Base-by-base conservation (phyloP, 805 yeast species). In the Kurtzmaniella cleridarum region DNA sequence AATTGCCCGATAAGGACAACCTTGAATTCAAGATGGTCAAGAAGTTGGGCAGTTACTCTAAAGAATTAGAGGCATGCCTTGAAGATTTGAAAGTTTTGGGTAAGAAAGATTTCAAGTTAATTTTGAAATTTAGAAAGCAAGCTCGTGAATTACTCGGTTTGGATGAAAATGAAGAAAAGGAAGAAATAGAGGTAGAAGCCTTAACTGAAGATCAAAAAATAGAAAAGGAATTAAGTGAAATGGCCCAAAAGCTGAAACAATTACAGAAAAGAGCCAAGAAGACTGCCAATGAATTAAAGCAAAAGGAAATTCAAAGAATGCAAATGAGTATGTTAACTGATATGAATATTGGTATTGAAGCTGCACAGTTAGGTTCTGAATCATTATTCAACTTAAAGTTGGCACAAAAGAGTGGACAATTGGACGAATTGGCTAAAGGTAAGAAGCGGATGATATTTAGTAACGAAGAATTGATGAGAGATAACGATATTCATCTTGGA, bases 241-340 rank as follows among this genome's bases (percentile, higher is more conserved):
- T 90, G 49, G 75, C 79, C 40, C 88, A 79, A 23, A 84, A 77
- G 49, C 88, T 84, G 47, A 74, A 78, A 49, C 73, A 80, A 47
- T 78, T 79, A 49, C 64, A 64, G 35, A 90, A 82, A 60, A 79
- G 97, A 55, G 95, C 84, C 49, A 86, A 81, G 61, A 81, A 96
- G 60, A 79, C 73, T 50, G 76, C 76, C 39, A 89, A 93, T 58
- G 96, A 90, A 62, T 48, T 62, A 45, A 88, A 87, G 54, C 96
- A 88, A 59, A 86, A 84, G 60, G 97, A 91, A 57, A 77, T 91
- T 35, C 71, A 75, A 35, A 78, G 98, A 67, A 82, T 88, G 85
- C 97, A 93, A 66, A 82, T 93, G 91, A 87, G 86, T 60, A 90
- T 93, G 96, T 69, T 85, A 42, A 86, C 96, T 5, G 96, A 95